These are phyloP conservation scores for Calonectria hongkongensis DNA, from an alignment of 2,329 filamentous ascomycete genomes.

Conservation along the genomic window DNA sequence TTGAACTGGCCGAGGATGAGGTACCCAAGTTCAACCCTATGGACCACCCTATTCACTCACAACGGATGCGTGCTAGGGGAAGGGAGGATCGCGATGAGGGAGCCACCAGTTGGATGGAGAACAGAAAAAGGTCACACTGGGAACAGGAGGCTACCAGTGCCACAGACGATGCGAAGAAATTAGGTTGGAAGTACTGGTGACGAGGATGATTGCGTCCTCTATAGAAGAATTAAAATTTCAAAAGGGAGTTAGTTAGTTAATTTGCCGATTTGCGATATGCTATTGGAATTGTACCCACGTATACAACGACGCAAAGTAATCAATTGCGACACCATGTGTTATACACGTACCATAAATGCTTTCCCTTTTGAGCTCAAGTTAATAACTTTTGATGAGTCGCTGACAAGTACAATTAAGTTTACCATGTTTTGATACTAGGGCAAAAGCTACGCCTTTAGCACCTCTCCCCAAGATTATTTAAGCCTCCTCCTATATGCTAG, in stretches of 20 bases:
- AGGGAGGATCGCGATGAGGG: background rate
- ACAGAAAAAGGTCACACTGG: background rate
- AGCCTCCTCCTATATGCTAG: background rate
- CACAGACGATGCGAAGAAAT: background rate
- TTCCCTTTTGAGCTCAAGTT: no score
- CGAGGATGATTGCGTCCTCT: background rate
- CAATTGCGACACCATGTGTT: no score
- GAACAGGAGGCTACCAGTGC: background rate
- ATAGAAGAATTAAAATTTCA: no score
- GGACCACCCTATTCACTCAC: background rate
- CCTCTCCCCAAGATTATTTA: background rate
- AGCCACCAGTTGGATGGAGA: background rate
- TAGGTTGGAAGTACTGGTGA: slow-evolving; percentile 3
- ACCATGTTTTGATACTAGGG: no score
- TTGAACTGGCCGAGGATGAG: background rate
- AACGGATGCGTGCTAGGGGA: background rate
- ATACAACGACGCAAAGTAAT: no score
- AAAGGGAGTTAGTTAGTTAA: no score
- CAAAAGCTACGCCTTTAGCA: no score
- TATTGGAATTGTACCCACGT: no score
- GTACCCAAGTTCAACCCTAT: background rate
- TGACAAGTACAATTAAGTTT: no score
- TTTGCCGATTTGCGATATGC: no score
- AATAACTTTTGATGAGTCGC: no score
- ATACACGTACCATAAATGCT: no score